A percentile compares a stretch with the other conserved stretches of the same genome.
These are phyloP conservation scores for Skeletonema grethae DNA, from an alignment of 108 stramenopile genomes.

Conservation along the genomic window DNA sequence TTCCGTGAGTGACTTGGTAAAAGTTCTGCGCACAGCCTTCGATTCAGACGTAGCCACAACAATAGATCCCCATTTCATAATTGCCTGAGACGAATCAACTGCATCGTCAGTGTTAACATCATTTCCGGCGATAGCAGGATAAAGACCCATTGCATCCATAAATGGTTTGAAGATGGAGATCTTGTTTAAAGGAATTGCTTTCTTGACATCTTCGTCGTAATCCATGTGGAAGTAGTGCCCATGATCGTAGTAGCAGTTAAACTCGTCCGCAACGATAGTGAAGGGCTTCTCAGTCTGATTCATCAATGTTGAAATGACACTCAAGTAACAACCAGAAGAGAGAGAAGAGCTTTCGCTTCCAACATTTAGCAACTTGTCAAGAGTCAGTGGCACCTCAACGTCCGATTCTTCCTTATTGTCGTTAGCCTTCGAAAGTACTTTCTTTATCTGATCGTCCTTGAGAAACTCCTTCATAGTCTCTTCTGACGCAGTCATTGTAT, in stretches of 20 bases:
- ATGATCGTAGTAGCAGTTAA: slow-evolving; percentile 77
- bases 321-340: slow-evolving; percentile 71
- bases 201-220: slow-evolving; percentile 66
- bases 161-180: slow-evolving; percentile 78
- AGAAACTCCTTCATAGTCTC: slow-evolving; percentile 57
- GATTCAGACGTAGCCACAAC: slow-evolving; percentile 70
- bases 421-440: slow-evolving; percentile 32
- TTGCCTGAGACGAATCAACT: slow-evolving; percentile 6
- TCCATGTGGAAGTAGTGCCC: slow-evolving; percentile 85
- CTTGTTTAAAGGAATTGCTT: slow-evolving; percentile 66
- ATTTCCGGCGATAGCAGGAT: slow-evolving; percentile 44
- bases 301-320: slow-evolving; percentile 65
- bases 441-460: slow-evolving; percentile 57
- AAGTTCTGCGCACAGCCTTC: slow-evolving; percentile 54
- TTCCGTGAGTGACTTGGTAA: slow-evolving; percentile 59
- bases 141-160: slow-evolving; percentile 70
- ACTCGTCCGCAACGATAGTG: slow-evolving; percentile 76
- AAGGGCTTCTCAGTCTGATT: slow-evolving; percentile 73
- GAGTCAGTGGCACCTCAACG: slow-evolving; percentile 26
- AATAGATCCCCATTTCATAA: slow-evolving; percentile 73
- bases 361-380: slow-evolving; percentile 60
- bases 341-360: slow-evolving; percentile 48
- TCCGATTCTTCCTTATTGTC: slow-evolving; percentile 18
- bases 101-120: slow-evolving; percentile 20
- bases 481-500: slow-evolving; percentile 38